A percentile compares a stretch with the other conserved stretches of the same genome.
Conservation (phyloP, 2,329 filamentous ascomycete species). For the Phaeosphaeriaceae sp. region DNA sequence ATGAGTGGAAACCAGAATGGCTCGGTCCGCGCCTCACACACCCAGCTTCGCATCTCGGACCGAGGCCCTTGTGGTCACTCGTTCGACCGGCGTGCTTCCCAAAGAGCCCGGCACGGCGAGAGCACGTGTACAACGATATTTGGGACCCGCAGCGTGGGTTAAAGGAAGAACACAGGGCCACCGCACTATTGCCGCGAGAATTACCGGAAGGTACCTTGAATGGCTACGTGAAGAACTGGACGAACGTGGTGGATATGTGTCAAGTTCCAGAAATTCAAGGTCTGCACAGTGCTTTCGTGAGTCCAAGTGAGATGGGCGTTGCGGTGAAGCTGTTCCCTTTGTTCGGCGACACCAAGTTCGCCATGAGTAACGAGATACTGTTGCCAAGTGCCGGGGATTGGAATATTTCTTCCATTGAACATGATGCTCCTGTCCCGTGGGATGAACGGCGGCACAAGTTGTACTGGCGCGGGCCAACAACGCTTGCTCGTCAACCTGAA, state of each 20-base stretch:
- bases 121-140: conserved; percentile 45
- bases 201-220: conserved; percentile 43
- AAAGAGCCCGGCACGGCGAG: conserved; percentile 41
- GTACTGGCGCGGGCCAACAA: conserved; percentile 58
- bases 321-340: conserved; percentile 56
- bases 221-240: conserved; percentile 58
- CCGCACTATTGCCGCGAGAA: conserved; percentile 39
- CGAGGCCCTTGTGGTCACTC: conserved; percentile 52
- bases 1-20: conserved; percentile 36
- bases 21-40: conserved; percentile 30
- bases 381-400: conserved; percentile 53
- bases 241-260: conserved; percentile 52
- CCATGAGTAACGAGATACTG: conserved; percentile 60
- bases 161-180: conserved; percentile 44
- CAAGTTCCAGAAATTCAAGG: conserved; percentile 52
- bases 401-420: conserved; percentile 45
- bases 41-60: conserved; percentile 33
- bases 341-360: conserved; percentile 57
- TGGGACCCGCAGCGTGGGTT: conserved; percentile 41
- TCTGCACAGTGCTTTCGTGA: conserved; percentile 58
- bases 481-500: conserved; percentile 52
- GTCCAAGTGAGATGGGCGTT: conserved; percentile 52
- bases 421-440: conserved; percentile 43
- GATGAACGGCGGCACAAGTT: conserved; percentile 48
- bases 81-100: conserved; percentile 52